phyloP scores from a whole-genome alignment of 225 moss, liverwort and hornwort genomes.

The Antitrichia curtipendula region DNA sequence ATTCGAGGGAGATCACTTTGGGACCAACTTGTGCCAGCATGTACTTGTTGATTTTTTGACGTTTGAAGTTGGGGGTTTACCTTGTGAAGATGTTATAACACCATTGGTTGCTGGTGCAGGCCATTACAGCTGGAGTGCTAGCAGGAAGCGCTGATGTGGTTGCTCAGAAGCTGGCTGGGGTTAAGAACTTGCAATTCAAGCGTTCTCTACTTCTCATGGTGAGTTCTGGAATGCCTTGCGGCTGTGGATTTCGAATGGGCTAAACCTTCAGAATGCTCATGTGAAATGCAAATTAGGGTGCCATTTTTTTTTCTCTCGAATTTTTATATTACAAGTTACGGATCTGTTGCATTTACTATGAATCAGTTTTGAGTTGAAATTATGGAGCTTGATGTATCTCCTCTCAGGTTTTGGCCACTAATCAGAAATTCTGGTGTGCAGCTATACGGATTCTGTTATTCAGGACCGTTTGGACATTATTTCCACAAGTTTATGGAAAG shows the following conservation, averaged over 20 bases:
- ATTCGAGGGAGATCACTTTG: neutral
- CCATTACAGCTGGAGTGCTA: slow-evolving; percentile 71
- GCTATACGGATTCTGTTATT: slow-evolving; percentile 83
- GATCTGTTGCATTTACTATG: neutral
- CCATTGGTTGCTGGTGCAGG: slow-evolving; percentile 23
- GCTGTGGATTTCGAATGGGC: neutral
- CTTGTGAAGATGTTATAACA: neutral
- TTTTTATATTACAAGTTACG: neutral
- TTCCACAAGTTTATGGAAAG: slow-evolving; percentile 83
- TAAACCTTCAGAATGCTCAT: neutral
- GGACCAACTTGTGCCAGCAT: neutral
- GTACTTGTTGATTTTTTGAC: neutral
- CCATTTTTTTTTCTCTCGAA: neutral
- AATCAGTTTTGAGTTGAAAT: neutral
- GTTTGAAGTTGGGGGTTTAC: neutral
- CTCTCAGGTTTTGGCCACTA: neutral
- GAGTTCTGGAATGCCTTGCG: neutral
- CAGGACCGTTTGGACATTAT: slow-evolving; percentile 88
- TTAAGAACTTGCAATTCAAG: slow-evolving; percentile 57
- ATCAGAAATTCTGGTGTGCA: slow-evolving; percentile 17
- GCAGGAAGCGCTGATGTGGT: slow-evolving; percentile 73
- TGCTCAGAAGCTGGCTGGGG: slow-evolving; percentile 80
- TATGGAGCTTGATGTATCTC: neutral
- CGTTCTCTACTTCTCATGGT: slow-evolving; percentile 68
- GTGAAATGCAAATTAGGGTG: neutral